phyloP scores from a whole-genome alignment of 148 eudicot species.

The Amaranthus hypochondriacus region DNA sequence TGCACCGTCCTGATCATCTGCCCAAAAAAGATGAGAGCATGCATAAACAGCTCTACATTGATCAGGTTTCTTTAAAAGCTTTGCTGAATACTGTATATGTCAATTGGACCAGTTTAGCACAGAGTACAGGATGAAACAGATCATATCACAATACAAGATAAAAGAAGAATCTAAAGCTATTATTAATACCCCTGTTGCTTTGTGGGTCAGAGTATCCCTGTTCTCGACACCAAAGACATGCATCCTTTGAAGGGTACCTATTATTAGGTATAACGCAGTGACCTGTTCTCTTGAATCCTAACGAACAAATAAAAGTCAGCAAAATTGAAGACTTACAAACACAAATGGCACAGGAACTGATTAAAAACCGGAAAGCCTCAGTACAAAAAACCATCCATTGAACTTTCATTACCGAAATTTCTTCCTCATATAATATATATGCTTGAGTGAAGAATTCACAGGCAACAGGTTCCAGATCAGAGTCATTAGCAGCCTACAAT shows the following conservation, averaged over 20 bases:
- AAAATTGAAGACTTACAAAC: conserved; percentile 15
- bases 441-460: conserved; percentile 99
- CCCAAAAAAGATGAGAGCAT: conserved; percentile 96
- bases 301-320: conserved; percentile 16
- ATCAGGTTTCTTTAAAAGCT: conserved; percentile 97
- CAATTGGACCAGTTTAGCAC: conserved; percentile 3
- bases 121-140: background rate
- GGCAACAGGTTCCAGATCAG: conserved; percentile 93
- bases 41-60: conserved; percentile 97
- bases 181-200: conserved; percentile 92
- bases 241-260: conserved; percentile 94
- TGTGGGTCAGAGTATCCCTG: conserved; percentile 94
- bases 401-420: conserved; percentile 63
- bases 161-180: conserved; percentile 8
- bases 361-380: background rate
- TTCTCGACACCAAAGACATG: conserved; percentile 92
- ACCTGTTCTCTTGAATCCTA: conserved; percentile 97
- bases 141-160: conserved; percentile 1
- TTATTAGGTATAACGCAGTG: conserved; percentile 77
- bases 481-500: conserved; percentile 84
- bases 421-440: conserved; percentile 94
- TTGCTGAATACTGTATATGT: conserved; percentile 83
- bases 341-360: conserved; percentile 4
- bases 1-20: conserved; percentile 64
- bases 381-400: background rate